Evolutionary conservation across 805 yeast species (phyloP).

Genomic region (Suhomyces sp.): DNA sequence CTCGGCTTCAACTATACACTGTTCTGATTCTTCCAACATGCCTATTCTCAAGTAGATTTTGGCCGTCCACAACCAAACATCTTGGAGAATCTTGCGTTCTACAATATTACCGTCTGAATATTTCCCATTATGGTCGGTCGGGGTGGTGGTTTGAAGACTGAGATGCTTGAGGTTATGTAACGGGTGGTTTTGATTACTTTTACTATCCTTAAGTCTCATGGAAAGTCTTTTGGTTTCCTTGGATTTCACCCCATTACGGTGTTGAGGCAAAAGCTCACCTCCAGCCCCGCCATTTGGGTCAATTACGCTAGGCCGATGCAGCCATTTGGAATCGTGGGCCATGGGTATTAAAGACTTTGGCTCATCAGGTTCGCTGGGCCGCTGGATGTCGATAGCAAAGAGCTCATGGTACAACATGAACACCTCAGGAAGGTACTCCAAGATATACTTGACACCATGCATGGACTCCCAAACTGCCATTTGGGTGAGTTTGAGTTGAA

Average conservation of each 20-base stretch:
- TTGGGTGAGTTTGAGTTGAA: slow-evolving; percentile 74
- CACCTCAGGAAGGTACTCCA: slow-evolving; percentile 65
- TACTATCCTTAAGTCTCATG: background rate
- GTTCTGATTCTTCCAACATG: slow-evolving; percentile 57
- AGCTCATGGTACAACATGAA: slow-evolving; percentile 56
- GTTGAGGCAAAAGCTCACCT: background rate
- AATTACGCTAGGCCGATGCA: slow-evolving; percentile 41
- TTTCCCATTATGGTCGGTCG: background rate
- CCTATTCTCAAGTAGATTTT: slow-evolving; percentile 59
- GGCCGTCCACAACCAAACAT: slow-evolving; percentile 74
- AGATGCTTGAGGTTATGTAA: background rate
- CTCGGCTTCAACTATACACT: slow-evolving; percentile 72
- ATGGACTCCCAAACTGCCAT: slow-evolving; percentile 63
- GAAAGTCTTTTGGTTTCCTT: slow-evolving; percentile 1
- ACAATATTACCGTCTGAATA: background rate
- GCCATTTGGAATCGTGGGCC: slow-evolving; percentile 23
- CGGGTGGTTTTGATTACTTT: background rate
- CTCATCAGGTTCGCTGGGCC: slow-evolving; percentile 3
- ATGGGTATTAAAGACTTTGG: slow-evolving; percentile 5
- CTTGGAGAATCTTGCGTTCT: slow-evolving; percentile 48
- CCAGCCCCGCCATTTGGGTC: slow-evolving; percentile 22
- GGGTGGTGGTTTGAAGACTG: background rate
- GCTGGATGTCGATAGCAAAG: slow-evolving; percentile 33
- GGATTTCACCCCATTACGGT: background rate
- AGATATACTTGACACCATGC: slow-evolving; percentile 53